Evolutionary conservation across 2,329 filamentous ascomycete species (phyloP).

Genomic region (Penicillium vulpinum): DNA sequence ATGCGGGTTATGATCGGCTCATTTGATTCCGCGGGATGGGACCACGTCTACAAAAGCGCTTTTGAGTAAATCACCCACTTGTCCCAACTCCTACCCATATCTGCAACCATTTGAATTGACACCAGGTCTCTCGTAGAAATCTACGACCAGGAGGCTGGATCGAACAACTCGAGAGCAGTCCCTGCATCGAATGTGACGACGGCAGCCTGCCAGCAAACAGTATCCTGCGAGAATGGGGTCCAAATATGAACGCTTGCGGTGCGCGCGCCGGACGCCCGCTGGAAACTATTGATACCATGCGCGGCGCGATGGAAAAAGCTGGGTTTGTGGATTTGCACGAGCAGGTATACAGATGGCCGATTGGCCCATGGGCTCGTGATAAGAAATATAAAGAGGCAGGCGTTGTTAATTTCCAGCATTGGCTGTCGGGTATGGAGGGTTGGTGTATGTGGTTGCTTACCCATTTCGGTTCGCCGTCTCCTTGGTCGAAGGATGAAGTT

Average conservation of each 20-base stretch:
- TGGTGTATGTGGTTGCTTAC: conserved; percentile 5
- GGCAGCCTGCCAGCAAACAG: neutral
- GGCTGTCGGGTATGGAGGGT: conserved; percentile 4
- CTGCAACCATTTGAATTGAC: neutral
- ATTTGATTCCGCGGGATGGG: neutral
- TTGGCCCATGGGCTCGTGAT: conserved; percentile 3
- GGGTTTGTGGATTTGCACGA: conserved; percentile 6
- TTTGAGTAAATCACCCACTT: neutral
- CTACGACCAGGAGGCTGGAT: conserved; percentile 7
- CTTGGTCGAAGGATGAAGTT: conserved; percentile 11
- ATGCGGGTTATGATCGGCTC: neutral
- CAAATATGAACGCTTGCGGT: neutral
- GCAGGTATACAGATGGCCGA: neutral
- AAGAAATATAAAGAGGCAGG: conserved; percentile 3
- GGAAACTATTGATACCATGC: neutral
- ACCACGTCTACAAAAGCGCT: neutral
- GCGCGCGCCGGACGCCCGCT: neutral
- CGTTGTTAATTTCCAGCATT: neutral
- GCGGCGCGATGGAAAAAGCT: neutral
- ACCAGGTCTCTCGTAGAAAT: neutral
- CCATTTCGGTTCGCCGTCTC: conserved; percentile 1
- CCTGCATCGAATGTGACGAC: neutral
- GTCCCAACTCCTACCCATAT: neutral
- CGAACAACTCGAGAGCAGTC: neutral
- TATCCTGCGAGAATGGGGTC: neutral